Percentiles rank a stretch among this genome's conserved stretches.
phyloP scores from a whole-genome alignment of 2,329 filamentous ascomycete species.

The Exophiala sp. region DNA sequence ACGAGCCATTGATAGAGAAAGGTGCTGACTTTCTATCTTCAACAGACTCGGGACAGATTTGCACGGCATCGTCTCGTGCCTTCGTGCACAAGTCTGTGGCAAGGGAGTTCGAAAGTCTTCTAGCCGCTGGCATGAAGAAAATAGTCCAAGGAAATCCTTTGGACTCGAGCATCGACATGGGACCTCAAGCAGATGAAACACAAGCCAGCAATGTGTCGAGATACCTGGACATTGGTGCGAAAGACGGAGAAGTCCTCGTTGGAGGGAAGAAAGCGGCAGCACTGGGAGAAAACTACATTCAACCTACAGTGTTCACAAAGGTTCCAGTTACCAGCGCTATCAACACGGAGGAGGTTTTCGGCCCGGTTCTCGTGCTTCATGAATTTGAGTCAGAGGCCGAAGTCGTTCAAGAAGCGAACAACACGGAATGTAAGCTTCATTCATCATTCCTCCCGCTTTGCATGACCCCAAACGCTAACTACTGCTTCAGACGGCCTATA shows the following conservation, averaged over 20 bases:
- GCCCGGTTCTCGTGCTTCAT: slow-evolving; percentile 41
- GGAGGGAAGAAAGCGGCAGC: slow-evolving; percentile 52
- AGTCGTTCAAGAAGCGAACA: slow-evolving; percentile 9
- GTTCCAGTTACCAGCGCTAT: slow-evolving; percentile 32
- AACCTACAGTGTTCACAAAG: slow-evolving; percentile 74
- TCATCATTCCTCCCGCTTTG: neutral
- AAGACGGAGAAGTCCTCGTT: slow-evolving; percentile 65
- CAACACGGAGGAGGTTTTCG: slow-evolving; percentile 43
- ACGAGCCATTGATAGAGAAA: slow-evolving; percentile 28
- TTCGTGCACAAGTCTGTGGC: slow-evolving; percentile 59
- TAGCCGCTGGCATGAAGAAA: slow-evolving; percentile 56
- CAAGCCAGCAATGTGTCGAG: slow-evolving; percentile 68
- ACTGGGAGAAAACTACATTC: slow-evolving; percentile 3
- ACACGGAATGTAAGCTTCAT: slow-evolving; percentile 25
- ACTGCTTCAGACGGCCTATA: slow-evolving; percentile 15
- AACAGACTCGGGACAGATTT: slow-evolving; percentile 49
- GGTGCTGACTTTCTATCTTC: slow-evolving; percentile 34
- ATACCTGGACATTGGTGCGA: slow-evolving; percentile 68
- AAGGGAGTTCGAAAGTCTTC: slow-evolving; percentile 61
- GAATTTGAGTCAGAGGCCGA: slow-evolving; percentile 32
- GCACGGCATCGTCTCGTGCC: slow-evolving; percentile 61
- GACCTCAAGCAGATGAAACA: slow-evolving; percentile 67
- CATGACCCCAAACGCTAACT: neutral
- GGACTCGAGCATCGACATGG: slow-evolving; percentile 66
- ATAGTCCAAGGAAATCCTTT: slow-evolving; percentile 66